These are phyloP conservation scores for Chaetomium globosum DNA, from an alignment of 2,329 filamentous ascomycete species.

Conservation along the genomic window DNA sequence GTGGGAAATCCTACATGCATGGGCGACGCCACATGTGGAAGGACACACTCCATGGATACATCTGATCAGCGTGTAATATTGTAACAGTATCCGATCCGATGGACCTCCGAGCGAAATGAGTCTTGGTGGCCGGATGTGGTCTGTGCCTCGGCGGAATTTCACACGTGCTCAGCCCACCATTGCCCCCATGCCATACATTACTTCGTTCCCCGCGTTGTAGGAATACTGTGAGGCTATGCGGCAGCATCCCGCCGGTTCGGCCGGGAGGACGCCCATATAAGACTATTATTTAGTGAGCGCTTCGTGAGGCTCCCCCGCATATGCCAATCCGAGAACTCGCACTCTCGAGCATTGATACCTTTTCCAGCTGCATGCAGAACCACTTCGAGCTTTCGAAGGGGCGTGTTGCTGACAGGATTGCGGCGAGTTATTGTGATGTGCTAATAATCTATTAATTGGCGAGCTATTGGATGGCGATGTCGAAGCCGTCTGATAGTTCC, in stretches of 20 bases:
- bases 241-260: background rate
- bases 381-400: background rate
- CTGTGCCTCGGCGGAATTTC: background rate
- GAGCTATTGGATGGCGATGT: constrained; percentile 20
- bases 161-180: background rate
- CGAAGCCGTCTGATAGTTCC: background rate
- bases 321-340: constrained; percentile 11
- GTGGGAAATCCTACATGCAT: background rate
- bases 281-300: constrained; percentile 3
- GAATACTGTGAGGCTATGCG: constrained; percentile 3
- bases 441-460: constrained; percentile 5
- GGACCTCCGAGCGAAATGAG: background rate
- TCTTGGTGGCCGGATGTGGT: constrained; percentile 14
- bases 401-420: constrained; percentile 7
- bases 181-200: background rate
- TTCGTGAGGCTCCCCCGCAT: background rate
- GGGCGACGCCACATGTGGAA: background rate
- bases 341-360: background rate
- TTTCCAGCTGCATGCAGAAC: background rate
- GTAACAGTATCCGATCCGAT: constrained; percentile 28
- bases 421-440: constrained; percentile 1
- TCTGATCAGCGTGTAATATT: constrained; percentile 31
- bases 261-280: background rate
- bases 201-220: background rate
- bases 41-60: constrained; percentile 10